phyloP scores from a whole-genome alignment of 2,329 filamentous ascomycete genomes.

The Diaporthe ilicicola region DNA sequence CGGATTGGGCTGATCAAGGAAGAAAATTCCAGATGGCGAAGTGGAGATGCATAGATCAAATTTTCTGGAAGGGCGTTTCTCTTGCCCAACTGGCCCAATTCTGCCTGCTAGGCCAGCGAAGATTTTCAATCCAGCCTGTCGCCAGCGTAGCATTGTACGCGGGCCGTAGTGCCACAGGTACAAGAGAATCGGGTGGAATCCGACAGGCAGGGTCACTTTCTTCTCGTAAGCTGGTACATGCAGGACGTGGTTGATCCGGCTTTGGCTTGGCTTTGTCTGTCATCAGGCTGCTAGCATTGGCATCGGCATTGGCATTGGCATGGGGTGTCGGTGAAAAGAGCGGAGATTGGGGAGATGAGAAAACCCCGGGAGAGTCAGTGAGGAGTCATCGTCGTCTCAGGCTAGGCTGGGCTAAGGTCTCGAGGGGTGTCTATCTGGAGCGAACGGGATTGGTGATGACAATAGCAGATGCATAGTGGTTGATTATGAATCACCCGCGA shows the following conservation, averaged over 20 bases:
- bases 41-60: conserved; percentile 14
- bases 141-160: conserved; percentile 15
- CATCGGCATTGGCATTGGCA: background rate
- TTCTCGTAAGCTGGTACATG: conserved; percentile 12
- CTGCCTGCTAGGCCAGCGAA: background rate
- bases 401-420: conserved; percentile 9
- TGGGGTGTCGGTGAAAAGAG: conserved; percentile 25
- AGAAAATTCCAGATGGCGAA: conserved; percentile 20
- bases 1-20: background rate
- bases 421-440: conserved; percentile 13
- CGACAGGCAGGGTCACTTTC: background rate
- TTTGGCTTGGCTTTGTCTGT: conserved; percentile 13
- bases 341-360: conserved; percentile 28
- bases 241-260: background rate
- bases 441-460: conserved; percentile 20
- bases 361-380: background rate
- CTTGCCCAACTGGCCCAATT: background rate
- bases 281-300: conserved; percentile 12
- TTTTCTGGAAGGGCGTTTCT: conserved; percentile 2
- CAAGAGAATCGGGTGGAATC: conserved; percentile 24
- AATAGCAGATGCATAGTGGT: conserved; percentile 1
- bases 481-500: conserved; percentile 11
- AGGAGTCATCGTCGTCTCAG: conserved; percentile 9
- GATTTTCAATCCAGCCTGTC: background rate
- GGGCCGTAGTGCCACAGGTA: background rate